phyloP scores from a whole-genome alignment of 2,329 filamentous ascomycete species.

The Beauveria medogensis region DNA sequence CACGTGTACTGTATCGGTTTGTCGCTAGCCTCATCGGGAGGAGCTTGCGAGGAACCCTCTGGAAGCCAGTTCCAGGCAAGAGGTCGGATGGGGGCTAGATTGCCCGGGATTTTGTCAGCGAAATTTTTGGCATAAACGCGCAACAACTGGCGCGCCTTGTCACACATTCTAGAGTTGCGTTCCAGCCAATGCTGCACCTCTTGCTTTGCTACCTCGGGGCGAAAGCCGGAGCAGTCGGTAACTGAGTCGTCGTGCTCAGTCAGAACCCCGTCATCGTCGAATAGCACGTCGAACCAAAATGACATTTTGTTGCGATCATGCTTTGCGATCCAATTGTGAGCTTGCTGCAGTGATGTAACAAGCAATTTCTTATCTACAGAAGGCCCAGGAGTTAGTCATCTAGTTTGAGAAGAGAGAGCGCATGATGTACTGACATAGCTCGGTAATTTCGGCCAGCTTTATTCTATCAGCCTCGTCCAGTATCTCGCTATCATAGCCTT shows the following conservation, averaged over 20 bases:
- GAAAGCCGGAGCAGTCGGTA: constrained; percentile 45
- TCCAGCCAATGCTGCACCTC: constrained; percentile 57
- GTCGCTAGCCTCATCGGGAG: constrained; percentile 29
- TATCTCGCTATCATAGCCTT: constrained; percentile 57
- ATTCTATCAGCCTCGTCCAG: constrained; percentile 48
- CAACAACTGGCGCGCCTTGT: constrained; percentile 45
- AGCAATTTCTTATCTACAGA: constrained; percentile 54
- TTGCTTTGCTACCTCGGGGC: constrained; percentile 47
- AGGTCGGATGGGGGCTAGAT: constrained; percentile 41
- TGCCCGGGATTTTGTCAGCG: constrained; percentile 40
- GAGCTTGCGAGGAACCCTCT: constrained; percentile 23
- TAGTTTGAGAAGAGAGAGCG: neutral
- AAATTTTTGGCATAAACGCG: constrained; percentile 45
- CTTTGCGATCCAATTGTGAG: constrained; percentile 62
- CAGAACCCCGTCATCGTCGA: constrained; percentile 46
- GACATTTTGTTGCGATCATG: constrained; percentile 64
- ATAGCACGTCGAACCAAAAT: constrained; percentile 59
- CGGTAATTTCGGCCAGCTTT: constrained; percentile 55
- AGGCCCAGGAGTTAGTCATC: constrained; percentile 1
- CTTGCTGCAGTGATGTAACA: constrained; percentile 57
- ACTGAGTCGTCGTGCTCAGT: constrained; percentile 43
- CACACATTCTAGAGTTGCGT: constrained; percentile 51
- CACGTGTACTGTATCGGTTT: constrained; percentile 40
- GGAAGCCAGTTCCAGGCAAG: constrained; percentile 50
- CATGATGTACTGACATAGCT: constrained; percentile 45